Evolutionary conservation across 805 yeast genomes (phyloP), one percentile per base, ranked within the genome.

Genomic region (Starmerella apicola): DNA sequence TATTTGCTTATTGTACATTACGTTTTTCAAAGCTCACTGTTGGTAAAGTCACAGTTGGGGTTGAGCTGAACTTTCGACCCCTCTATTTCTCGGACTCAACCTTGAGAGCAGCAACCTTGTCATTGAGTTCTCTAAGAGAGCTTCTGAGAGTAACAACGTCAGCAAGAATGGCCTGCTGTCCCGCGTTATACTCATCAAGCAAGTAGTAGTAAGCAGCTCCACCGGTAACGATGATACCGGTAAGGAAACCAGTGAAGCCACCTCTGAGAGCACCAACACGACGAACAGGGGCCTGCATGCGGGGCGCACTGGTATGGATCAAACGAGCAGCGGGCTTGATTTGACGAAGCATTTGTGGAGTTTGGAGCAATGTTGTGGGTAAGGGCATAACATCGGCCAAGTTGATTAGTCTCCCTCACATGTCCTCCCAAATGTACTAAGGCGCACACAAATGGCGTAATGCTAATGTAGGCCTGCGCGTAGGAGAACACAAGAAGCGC

Each of bases 161-260:
- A 37, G 82, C 72, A 42, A 81, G 69, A 42, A 83, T 72, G 16
- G 79, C 79, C 51, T 70, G 71, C 57, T 78, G 81, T 50, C 88
- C 72, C 45, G 70, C 65, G 57, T 78, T 76, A 68, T 81, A 81
- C 59, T 80, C 81, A 54, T 82, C 91, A 43, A 81, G 60, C 49
- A 81, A 66, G 60, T 81, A 83, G 58, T 74, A 78, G 65, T 83
- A 83, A 13, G 86, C 76, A 6, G 74, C 81, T 40, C 70, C 71
- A 2, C 93, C 86, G 15, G 94, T 79, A 46, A 70, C 57, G 18
- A 83, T 66, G 28, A 78, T 80, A 33, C 95, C 94, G 23, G 76
- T 64, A 39, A 83, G 68, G 60, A 83, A 84, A 2, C 95, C 95
- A 39, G 81, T 63, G 46, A 83, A 65, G 4, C 67, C 64, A 31